Conservation (phyloP, 176 grass and related monocot genomes). For the Rhipidocladum racemiflorum region DNA sequence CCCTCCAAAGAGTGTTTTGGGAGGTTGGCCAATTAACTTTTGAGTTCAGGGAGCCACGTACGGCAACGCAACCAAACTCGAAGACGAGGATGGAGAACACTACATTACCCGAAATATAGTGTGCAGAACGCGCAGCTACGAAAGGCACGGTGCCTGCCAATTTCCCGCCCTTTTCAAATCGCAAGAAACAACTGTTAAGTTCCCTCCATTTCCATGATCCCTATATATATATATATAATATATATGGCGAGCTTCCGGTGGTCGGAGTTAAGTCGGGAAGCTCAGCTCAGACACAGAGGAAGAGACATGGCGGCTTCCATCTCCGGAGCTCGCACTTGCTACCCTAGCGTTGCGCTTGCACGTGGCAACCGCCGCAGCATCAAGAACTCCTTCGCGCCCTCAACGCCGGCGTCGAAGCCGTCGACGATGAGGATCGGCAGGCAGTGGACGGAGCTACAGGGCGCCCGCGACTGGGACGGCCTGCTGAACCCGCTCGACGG, state of each 20-base stretch:
- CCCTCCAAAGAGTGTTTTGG: neutral
- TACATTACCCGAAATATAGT: neutral
- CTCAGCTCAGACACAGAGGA: neutral
- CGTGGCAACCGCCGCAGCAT: neutral
- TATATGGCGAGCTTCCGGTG: neutral
- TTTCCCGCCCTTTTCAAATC: constrained; percentile 40
- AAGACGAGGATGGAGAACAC: neutral
- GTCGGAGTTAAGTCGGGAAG: neutral
- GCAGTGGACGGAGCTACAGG: constrained; percentile 53
- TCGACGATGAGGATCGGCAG: constrained; percentile 14
- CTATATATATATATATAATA: constrained; percentile 1
- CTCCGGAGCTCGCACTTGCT: constrained; percentile 12
- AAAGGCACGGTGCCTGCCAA: neutral
- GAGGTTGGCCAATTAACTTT: constrained; percentile 30
- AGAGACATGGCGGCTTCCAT: constrained; percentile 27
- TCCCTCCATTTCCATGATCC: neutral
- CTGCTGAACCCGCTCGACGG: constrained; percentile 50
- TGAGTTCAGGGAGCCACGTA: neutral
- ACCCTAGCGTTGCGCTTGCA: neutral
- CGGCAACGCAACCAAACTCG: neutral
- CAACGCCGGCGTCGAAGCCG: neutral
- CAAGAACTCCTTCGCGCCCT: constrained; percentile 12
- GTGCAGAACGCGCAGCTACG: neutral
- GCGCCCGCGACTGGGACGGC: constrained; percentile 43
- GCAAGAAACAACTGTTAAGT: neutral